Base-by-base conservation (phyloP, 108 stramenopile species). In the Nitzschia inconspicua region DNA sequence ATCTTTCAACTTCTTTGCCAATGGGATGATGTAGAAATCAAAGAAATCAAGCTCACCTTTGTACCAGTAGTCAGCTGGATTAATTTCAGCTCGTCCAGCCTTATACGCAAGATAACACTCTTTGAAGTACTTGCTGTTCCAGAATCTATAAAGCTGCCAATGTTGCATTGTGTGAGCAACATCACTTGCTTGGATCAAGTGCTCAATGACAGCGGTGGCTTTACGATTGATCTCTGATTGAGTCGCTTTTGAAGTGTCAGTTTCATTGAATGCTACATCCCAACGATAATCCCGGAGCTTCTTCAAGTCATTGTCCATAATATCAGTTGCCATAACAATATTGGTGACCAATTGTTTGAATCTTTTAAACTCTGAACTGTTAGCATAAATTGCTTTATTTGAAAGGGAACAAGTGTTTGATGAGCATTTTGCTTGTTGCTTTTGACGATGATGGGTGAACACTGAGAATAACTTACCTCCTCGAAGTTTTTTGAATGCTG, bases 101-200 rank as follows among this genome's bases (percentile, higher is more conserved):
- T 49, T 28, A 49, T 66, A 77, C 1, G 80, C 76, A 29, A 30
- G 46, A 43, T 70, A 54, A 35, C 77, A 50, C 44, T 81, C 80
- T 29, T 64, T 53, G 52, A 66, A 81, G 7, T 77, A 47, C 11
- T 66, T 65, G 22, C 53, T 10, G 34, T 80, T 80, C 79, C 79
- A 80, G 44, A 76, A 76, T 51, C 63, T 63, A 55, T 75, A 80
- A 24, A 76, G 50, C 30, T 51, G 62, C 46, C 74, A 80, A 64
- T 71, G 62, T 49, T 80, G 79, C 79, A 80, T 80, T 0, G 79
- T 80, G 50, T 80, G 79, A 3, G 73, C 75, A 24, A 77, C 70
- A 52, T 80, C 79, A 28, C 75, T 56, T 11, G 62, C 76, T 48
- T 75, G 70, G 60, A 80, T 75, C 50, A 80, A 70, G 7, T 73